Conservation (phyloP, 1,139 yeast genomes). For the Kodamaea sp. region DNA sequence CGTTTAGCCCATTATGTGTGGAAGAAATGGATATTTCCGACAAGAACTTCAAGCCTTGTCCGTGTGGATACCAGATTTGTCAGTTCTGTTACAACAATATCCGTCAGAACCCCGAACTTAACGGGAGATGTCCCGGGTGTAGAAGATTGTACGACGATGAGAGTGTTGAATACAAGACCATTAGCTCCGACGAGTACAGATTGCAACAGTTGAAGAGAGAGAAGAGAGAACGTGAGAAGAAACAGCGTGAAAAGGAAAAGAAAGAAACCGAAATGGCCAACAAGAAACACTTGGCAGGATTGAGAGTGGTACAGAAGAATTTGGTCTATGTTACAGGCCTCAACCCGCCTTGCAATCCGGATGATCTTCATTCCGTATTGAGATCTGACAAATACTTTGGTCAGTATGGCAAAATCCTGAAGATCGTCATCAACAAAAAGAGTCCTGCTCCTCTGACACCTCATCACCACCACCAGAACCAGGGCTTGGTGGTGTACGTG, state of each 20-base stretch:
- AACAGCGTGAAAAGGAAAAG: constrained; percentile 87
- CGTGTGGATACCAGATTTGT: constrained; percentile 98
- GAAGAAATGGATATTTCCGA: constrained; percentile 97
- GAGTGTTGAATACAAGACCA: constrained; percentile 79
- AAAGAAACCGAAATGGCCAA: constrained; percentile 87
- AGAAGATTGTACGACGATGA: constrained; percentile 93
- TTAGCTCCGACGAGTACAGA: constrained; percentile 83
- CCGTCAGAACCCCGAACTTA: constrained; percentile 90
- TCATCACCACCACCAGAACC: constrained; percentile 49
- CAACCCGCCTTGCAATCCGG: constrained; percentile 87
- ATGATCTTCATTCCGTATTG: constrained; percentile 81
- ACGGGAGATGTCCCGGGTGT: constrained; percentile 98
- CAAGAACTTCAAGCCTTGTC: constrained; percentile 96
- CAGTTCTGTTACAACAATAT: constrained; percentile 98
- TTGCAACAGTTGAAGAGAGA: constrained; percentile 77
- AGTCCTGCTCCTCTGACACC: constrained; percentile 45
- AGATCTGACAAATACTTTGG: constrained; percentile 95
- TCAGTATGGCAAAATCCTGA: constrained; percentile 93
- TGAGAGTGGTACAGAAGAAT: constrained; percentile 96
- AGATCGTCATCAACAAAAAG: constrained; percentile 88
- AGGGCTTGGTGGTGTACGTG: constrained; percentile 94
- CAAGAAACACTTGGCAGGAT: constrained; percentile 92
- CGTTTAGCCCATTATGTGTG: constrained; percentile 80
- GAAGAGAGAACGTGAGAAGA: constrained; percentile 81
- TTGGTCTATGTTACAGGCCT: constrained; percentile 95